Evolutionary conservation across 2,329 filamentous ascomycete genomes (phyloP).

Genomic region (Aspergillus jensenii): DNA sequence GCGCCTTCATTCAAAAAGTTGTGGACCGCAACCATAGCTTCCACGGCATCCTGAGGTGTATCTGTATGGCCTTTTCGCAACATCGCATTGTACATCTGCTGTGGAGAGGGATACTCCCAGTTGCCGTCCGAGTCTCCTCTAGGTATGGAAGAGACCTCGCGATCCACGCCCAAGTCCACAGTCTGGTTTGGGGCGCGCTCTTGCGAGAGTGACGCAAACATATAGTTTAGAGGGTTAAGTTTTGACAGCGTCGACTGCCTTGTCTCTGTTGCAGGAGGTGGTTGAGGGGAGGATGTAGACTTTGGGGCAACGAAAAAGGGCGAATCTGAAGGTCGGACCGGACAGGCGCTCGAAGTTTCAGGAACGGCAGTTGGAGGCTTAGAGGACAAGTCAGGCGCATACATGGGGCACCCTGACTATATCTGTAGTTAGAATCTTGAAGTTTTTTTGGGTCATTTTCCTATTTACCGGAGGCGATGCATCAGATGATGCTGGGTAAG

Average conservation of each 20-base stretch:
- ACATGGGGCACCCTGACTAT: slow-evolving; percentile 70
- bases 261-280: slow-evolving; percentile 23
- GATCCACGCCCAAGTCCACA: slow-evolving; percentile 70
- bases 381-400: slow-evolving; percentile 47
- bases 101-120: slow-evolving; percentile 97
- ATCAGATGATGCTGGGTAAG: slow-evolving; percentile 47
- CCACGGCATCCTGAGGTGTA: slow-evolving; percentile 88
- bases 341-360: slow-evolving; percentile 40
- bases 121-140: slow-evolving; percentile 71
- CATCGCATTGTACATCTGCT: slow-evolving; percentile 99
- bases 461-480: slow-evolving; percentile 56
- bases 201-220: slow-evolving; percentile 86
- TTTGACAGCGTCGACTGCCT: slow-evolving; percentile 59
- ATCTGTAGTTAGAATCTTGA: slow-evolving; percentile 22
- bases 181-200: slow-evolving; percentile 71
- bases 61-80: slow-evolving; percentile 94
- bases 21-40: slow-evolving; percentile 96
- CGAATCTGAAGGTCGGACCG: slow-evolving; percentile 50
- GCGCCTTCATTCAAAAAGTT: slow-evolving; percentile 98
- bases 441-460: not conserved
- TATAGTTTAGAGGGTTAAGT: slow-evolving; percentile 85
- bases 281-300: slow-evolving; percentile 31
- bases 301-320: slow-evolving; percentile 45
- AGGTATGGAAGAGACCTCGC: slow-evolving; percentile 89
- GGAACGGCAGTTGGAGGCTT: slow-evolving; percentile 27